Evolutionary conservation across 1,284 basidiomycete genomes (phyloP).

Genomic region (Rhodotorula sp.): DNA sequence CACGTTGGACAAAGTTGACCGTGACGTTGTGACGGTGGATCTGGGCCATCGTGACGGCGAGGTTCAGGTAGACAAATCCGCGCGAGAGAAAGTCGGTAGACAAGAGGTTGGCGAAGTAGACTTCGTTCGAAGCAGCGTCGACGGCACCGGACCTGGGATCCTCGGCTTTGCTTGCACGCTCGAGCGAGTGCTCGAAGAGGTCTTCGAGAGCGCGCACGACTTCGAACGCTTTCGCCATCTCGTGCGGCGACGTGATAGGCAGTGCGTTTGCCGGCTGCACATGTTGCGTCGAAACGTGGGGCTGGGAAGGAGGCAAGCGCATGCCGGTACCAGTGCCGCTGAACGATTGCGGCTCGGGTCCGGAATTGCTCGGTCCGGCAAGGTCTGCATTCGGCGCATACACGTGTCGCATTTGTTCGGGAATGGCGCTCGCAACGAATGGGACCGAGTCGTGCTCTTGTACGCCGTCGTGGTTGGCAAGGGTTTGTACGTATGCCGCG

Average conservation of each 20-base stretch:
- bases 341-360: constrained; percentile 28
- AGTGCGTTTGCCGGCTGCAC: neutral
- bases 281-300: neutral
- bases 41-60: constrained; percentile 36
- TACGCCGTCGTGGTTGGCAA: neutral
- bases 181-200: constrained; percentile 28
- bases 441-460: no score
- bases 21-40: constrained; percentile 35
- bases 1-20: constrained; percentile 30
- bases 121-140: constrained; percentile 25
- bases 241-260: neutral
- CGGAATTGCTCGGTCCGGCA: constrained; percentile 37
- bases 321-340: constrained; percentile 32
- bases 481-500: constrained; percentile 24
- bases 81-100: constrained; percentile 33
- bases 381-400: neutral
- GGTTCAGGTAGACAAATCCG: constrained; percentile 40
- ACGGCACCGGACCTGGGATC: neutral
- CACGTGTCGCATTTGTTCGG: neutral
- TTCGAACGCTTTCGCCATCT: constrained; percentile 9
- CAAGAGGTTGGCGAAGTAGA: constrained; percentile 36
- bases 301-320: neutral
- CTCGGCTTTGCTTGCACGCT: neutral
- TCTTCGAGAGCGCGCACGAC: constrained; percentile 30
- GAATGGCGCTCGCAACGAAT: no score